phyloP scores from a whole-genome alignment of 352 stramenopile species.

The Phytophthora idaei region DNA sequence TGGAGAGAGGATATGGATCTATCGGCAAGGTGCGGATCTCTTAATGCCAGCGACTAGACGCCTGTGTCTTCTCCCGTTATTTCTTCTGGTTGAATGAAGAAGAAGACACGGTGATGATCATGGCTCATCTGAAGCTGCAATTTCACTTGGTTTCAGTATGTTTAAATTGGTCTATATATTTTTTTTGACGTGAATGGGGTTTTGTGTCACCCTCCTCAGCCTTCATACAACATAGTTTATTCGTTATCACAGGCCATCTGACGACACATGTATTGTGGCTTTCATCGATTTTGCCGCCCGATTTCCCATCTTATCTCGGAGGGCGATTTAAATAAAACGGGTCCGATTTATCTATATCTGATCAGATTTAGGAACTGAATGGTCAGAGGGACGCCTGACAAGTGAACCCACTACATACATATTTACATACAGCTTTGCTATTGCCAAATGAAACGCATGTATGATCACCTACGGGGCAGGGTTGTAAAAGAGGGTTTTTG shows the following conservation, averaged over 20 bases:
- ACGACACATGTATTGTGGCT: not conserved
- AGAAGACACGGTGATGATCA: not conserved
- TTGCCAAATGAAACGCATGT: no score
- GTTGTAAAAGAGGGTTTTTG: not conserved
- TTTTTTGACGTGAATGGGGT: conserved; percentile 4
- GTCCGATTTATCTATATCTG: no score
- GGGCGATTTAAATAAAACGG: no score
- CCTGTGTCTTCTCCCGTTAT: conserved; percentile 16
- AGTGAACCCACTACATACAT: not conserved
- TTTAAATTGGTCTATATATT: conserved; percentile 1
- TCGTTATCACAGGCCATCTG: not conserved
- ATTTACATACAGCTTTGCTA: not conserved
- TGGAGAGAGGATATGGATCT: conserved; percentile 6
- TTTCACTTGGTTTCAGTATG: conserved; percentile 11
- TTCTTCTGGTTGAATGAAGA: conserved; percentile 29
- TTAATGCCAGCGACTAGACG: conserved; percentile 15
- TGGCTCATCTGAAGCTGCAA: conserved; percentile 11
- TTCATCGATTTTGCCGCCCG: no score
- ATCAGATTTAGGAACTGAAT: no score
- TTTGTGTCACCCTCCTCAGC: conserved; percentile 4
- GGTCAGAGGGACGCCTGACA: no score
- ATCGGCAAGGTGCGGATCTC: not conserved
- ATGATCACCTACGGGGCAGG: no score
- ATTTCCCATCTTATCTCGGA: no score
- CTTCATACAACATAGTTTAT: not conserved